These are phyloP conservation scores for Metschnikowia santaceciliae DNA, from an alignment of 805 yeast species.

Conservation along the genomic window DNA sequence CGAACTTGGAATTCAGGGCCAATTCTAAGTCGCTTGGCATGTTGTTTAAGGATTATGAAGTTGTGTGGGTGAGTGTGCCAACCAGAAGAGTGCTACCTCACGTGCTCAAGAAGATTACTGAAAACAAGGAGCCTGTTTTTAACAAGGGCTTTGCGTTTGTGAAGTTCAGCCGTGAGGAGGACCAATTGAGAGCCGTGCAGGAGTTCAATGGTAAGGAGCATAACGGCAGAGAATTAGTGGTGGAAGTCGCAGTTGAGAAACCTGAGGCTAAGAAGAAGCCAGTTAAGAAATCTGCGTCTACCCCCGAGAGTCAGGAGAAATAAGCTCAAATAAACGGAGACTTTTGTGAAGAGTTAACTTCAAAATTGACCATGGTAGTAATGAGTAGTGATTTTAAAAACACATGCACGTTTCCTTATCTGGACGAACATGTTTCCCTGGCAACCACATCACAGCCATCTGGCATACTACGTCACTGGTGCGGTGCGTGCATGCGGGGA, in stretches of 20 bases:
- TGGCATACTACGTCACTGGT: background rate
- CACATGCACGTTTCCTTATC: background rate
- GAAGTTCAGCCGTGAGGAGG: conserved; percentile 54
- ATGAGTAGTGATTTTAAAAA: no score
- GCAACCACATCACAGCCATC: no score
- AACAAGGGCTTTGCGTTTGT: conserved; percentile 67
- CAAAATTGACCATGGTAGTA: background rate
- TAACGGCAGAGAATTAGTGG: conserved; percentile 62
- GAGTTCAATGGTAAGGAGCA: conserved; percentile 61
- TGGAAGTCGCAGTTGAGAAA: conserved; percentile 70
- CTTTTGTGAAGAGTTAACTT: background rate
- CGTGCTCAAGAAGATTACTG: conserved; percentile 41
- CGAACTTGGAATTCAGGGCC: conserved; percentile 53
- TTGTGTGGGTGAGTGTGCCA: conserved; percentile 60
- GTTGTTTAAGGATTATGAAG: conserved; percentile 46
- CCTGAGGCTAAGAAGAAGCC: conserved; percentile 8
- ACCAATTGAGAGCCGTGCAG: conserved; percentile 67
- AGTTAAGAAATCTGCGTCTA: background rate
- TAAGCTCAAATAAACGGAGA: background rate
- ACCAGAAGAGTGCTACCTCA: conserved; percentile 43
- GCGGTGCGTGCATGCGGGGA: background rate
- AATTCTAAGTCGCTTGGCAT: conserved; percentile 43
- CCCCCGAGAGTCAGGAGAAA: background rate
- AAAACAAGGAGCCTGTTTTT: conserved; percentile 38
- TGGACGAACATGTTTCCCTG: no score